Percentiles rank a stretch among this genome's conserved stretches.
Conservation (phyloP, 1,139 yeast species). For the Pichia sp. region DNA sequence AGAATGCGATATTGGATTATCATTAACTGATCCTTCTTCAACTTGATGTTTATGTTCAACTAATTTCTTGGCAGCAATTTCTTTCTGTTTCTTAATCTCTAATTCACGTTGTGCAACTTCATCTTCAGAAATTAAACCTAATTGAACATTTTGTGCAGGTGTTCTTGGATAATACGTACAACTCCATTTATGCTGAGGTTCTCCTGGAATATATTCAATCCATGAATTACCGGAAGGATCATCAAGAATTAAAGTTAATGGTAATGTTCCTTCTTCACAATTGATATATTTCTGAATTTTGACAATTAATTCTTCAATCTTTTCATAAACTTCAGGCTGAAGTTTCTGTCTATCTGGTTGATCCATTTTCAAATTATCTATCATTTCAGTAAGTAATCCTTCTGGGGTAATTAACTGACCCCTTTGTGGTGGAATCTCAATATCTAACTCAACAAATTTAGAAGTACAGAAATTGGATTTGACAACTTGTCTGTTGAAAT, state of each 20-base stretch:
- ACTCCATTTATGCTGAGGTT: slow-evolving; percentile 87
- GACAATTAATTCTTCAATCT: slow-evolving; percentile 62
- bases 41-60: slow-evolving; percentile 17
- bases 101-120: slow-evolving; percentile 54
- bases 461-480: slow-evolving; percentile 86
- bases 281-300: slow-evolving; percentile 52
- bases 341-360: slow-evolving; percentile 67
- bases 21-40: slow-evolving; percentile 19
- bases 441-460: slow-evolving; percentile 74
- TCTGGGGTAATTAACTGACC: slow-evolving; percentile 92
- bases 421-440: slow-evolving; percentile 91
- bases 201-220: slow-evolving; percentile 87
- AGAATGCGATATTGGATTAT: slow-evolving; percentile 49
- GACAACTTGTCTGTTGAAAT: slow-evolving; percentile 84
- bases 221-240: slow-evolving; percentile 98
- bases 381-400: slow-evolving; percentile 78
- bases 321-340: slow-evolving; percentile 69
- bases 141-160: slow-evolving; percentile 77
- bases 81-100: slow-evolving; percentile 29
- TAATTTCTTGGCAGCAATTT: slow-evolving; percentile 28
- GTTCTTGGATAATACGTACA: slow-evolving; percentile 77
- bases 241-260: slow-evolving; percentile 73
- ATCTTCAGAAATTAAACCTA: slow-evolving; percentile 82
- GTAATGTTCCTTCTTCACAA: slow-evolving; percentile 63
- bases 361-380: slow-evolving; percentile 71